phyloP scores from a whole-genome alignment of 23 red algal genomes.

The Pyropia haitanensis region DNA sequence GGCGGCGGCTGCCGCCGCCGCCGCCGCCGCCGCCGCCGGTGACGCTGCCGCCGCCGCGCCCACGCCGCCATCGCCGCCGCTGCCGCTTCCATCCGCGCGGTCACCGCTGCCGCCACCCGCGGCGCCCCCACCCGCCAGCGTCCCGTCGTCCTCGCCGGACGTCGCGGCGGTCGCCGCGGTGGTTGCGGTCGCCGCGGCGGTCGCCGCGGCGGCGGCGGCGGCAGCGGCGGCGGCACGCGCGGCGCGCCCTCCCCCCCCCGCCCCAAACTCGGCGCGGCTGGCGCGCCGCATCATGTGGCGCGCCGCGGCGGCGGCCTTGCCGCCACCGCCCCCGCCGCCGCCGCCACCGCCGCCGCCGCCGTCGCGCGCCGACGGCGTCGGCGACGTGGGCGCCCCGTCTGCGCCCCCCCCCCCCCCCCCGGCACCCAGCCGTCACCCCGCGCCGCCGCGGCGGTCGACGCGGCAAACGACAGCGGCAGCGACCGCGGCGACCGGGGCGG shows the following conservation, averaged over 20 bases:
- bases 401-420: no score
- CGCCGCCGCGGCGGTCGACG: no score
- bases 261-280: background rate
- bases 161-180: background rate
- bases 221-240: constrained; percentile 3
- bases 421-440: no score
- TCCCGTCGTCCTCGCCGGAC: background rate
- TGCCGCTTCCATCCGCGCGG: background rate
- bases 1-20: background rate
- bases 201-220: background rate
- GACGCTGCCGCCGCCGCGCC: background rate
- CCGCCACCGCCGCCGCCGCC: no score
- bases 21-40: background rate
- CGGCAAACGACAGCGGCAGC: no score
- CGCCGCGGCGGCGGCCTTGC: background rate
- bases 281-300: background rate
- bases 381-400: no score
- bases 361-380: no score
- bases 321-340: no score
- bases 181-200: background rate
- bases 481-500: no score
- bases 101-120: background rate
- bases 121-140: background rate
- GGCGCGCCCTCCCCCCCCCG: background rate
- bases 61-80: background rate